A percentile compares a stretch with the other conserved stretches of the same genome.
Evolutionary conservation across 2,329 filamentous ascomycete genomes (phyloP).

Genomic region (Endoconidiophora laricicola): DNA sequence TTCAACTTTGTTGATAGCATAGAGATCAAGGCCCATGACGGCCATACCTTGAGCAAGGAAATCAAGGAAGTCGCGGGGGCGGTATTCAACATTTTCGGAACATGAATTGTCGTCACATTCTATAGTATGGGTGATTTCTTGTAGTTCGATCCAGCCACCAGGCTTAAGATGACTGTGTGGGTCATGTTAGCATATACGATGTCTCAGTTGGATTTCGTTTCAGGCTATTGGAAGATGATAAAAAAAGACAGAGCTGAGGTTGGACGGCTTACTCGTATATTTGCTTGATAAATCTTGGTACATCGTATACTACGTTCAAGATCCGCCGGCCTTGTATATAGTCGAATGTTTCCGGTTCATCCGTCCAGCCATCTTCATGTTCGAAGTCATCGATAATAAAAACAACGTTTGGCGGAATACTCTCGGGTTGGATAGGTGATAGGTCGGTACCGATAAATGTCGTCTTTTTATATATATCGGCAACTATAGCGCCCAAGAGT

Average conservation of each 20-base stretch:
- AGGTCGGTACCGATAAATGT: slow-evolving; percentile 32
- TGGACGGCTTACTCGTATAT: slow-evolving; percentile 23
- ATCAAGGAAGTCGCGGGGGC: slow-evolving; percentile 29
- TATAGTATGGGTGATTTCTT: slow-evolving; percentile 27
- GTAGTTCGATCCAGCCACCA: slow-evolving; percentile 33
- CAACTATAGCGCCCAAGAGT: slow-evolving; percentile 33
- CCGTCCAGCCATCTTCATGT: slow-evolving; percentile 32
- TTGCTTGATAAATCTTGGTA: slow-evolving; percentile 24
- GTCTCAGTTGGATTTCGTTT: neutral
- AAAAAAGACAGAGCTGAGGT: neutral
- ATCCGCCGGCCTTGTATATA: slow-evolving; percentile 33
- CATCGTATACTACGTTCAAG: slow-evolving; percentile 28
- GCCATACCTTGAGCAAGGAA: slow-evolving; percentile 26
- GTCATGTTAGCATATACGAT: neutral
- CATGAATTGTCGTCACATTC: slow-evolving; percentile 30
- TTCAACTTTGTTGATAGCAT: slow-evolving; percentile 23
- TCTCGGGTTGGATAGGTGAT: slow-evolving; percentile 35
- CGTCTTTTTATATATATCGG: slow-evolving; percentile 28
- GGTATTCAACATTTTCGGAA: slow-evolving; percentile 24
- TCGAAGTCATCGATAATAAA: slow-evolving; percentile 38
- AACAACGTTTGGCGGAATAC: slow-evolving; percentile 33
- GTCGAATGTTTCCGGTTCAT: slow-evolving; percentile 29
- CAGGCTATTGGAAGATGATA: neutral
- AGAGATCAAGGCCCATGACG: slow-evolving; percentile 26
- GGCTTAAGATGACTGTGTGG: slow-evolving; percentile 30